Evolutionary conservation across 2,329 filamentous ascomycete species (phyloP).

Genomic region (Xylaria multiplex): DNA sequence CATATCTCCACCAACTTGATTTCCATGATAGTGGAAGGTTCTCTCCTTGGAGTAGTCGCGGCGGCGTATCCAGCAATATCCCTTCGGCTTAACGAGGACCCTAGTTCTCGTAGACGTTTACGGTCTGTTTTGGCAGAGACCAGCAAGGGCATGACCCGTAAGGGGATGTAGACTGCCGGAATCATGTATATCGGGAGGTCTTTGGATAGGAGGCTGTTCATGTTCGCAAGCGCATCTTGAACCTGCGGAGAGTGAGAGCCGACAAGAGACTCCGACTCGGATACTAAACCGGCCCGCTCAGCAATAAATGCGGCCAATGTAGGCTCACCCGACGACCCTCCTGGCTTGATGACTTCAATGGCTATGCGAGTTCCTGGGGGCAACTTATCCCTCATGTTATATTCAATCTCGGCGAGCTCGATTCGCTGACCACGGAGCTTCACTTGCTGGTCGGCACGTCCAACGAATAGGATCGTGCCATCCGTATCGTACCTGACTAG

Average conservation of each 20-base stretch:
- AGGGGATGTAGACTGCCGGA: slow-evolving; percentile 58
- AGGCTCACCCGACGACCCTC: slow-evolving; percentile 52
- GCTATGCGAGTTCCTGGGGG: slow-evolving; percentile 56
- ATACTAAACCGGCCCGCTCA: slow-evolving; percentile 46
- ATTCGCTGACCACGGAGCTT: slow-evolving; percentile 74
- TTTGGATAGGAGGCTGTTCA: slow-evolving; percentile 49
- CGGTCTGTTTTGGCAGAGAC: slow-evolving; percentile 62
- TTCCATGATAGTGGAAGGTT: slow-evolving; percentile 53
- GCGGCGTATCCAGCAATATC: slow-evolving; percentile 52
- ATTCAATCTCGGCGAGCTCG: slow-evolving; percentile 66
- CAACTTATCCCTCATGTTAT: slow-evolving; percentile 58
- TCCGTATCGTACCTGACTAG: slow-evolving; percentile 64
- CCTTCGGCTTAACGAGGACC: slow-evolving; percentile 54
- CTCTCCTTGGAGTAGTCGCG: slow-evolving; percentile 47
- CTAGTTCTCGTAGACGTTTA: slow-evolving; percentile 59
- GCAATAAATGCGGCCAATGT: slow-evolving; percentile 59
- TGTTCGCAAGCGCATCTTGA: slow-evolving; percentile 44
- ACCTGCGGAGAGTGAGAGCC: slow-evolving; percentile 43
- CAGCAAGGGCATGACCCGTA: slow-evolving; percentile 57
- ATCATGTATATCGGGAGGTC: slow-evolving; percentile 58
- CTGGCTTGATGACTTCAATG: slow-evolving; percentile 60
- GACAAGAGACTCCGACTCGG: slow-evolving; percentile 42
- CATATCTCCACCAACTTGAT: slow-evolving; percentile 53
- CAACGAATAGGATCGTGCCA: slow-evolving; percentile 65
- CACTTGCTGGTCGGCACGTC: slow-evolving; percentile 73